Conservation (phyloP, 2,329 filamentous ascomycete species). For the Penicillium sp. region DNA sequence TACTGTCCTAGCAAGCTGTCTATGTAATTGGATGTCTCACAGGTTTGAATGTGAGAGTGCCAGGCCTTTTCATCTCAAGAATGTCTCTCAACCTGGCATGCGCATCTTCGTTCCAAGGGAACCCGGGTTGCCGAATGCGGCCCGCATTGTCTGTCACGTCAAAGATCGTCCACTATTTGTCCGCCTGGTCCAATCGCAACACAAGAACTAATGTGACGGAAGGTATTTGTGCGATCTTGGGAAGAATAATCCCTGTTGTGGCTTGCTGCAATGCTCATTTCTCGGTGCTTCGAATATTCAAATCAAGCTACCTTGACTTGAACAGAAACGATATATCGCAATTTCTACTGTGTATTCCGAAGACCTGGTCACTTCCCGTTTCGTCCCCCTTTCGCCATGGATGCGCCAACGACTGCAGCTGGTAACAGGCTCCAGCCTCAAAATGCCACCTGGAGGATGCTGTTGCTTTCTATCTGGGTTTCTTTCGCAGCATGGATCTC, state of each 20-base stretch:
- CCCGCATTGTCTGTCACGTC: not conserved
- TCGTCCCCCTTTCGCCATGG: not conserved
- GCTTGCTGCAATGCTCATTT: not conserved
- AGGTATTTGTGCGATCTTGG: not conserved
- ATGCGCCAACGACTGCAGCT: not conserved
- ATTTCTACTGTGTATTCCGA: not conserved
- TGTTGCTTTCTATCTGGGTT: slow-evolving; percentile 9
- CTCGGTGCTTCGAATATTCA: not conserved
- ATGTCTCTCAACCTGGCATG: not conserved
- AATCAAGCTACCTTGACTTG: not conserved
- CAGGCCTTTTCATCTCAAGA: not conserved
- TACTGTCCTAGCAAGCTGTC: not conserved
- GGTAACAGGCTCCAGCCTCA: not conserved
- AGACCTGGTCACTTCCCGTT: not conserved
- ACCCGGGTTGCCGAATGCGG: not conserved
- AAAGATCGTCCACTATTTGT: not conserved
- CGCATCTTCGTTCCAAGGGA: not conserved
- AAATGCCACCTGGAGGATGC: slow-evolving; percentile 5
- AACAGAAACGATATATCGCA: too few species aligned
- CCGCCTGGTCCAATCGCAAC: not conserved
- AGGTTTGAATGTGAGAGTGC: not conserved
- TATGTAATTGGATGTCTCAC: not conserved
- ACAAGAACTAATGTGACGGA: not conserved
- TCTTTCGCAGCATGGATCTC: slow-evolving; percentile 12
- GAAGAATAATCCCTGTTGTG: not conserved